phyloP scores from a whole-genome alignment of 352 stramenopile species.

The Peronosclerospora sorghi region DNA sequence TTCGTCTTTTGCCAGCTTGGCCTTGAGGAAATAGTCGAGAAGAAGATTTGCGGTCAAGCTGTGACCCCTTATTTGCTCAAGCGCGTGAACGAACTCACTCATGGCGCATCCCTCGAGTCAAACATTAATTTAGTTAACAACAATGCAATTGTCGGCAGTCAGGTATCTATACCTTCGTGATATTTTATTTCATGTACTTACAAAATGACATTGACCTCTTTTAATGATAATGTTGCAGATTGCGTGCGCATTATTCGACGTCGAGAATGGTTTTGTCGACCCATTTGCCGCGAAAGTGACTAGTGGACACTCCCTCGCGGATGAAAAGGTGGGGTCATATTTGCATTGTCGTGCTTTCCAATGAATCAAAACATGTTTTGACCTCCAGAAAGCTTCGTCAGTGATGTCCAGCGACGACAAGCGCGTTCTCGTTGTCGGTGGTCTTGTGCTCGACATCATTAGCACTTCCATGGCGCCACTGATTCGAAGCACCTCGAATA shows the following conservation, averaged over 20 bases:
- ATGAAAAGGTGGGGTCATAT: constrained; percentile 27
- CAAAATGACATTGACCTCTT: neutral
- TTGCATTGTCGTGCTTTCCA: neutral
- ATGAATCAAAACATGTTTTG: constrained; percentile 1
- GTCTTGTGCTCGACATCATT: constrained; percentile 82
- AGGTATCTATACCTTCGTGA: constrained; percentile 46
- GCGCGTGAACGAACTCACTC: constrained; percentile 90
- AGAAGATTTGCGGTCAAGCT: constrained; percentile 87
- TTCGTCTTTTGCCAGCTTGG: no score
- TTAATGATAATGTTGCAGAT: constrained; percentile 26
- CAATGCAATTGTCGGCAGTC: constrained; percentile 91
- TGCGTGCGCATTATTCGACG: constrained; percentile 46
- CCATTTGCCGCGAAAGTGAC: neutral
- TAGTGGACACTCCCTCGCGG: constrained; percentile 32
- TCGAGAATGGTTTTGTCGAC: constrained; percentile 24
- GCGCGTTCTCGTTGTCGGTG: constrained; percentile 76
- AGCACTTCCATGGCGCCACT: constrained; percentile 55
- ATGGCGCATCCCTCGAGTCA: constrained; percentile 84
- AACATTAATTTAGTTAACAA: constrained; percentile 97
- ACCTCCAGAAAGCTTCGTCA: constrained; percentile 2
- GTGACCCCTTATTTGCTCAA: constrained; percentile 89
- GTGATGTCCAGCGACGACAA: constrained; percentile 4
- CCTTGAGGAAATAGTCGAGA: constrained; percentile 73
- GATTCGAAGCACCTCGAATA: constrained; percentile 80
- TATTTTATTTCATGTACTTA: neutral